Conservation (phyloP, 176 grass and related monocot species). For the Tuctoria greenei region DNA sequence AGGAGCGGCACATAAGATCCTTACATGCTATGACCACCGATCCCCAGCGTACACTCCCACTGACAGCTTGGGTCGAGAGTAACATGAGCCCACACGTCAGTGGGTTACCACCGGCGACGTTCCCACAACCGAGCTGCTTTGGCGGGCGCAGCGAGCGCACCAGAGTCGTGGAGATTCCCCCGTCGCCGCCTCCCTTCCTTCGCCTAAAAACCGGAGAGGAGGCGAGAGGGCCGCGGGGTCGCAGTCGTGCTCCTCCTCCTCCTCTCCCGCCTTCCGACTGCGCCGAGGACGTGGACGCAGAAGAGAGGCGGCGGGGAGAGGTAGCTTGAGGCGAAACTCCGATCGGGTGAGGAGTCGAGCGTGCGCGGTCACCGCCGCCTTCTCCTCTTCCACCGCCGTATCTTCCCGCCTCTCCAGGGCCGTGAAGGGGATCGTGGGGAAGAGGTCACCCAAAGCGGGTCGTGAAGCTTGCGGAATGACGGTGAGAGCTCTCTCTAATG, state of each 20-base stretch:
- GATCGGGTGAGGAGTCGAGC: background rate
- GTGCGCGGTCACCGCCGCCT: background rate
- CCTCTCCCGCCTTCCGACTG: background rate
- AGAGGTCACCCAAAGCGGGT: background rate
- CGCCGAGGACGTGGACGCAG: background rate
- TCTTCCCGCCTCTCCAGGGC: background rate
- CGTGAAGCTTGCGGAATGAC: constrained; percentile 17
- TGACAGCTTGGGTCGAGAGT: background rate
- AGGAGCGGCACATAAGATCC: background rate
- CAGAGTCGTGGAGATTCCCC: background rate
- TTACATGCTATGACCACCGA: background rate
- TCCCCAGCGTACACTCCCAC: background rate
- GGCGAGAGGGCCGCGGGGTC: background rate
- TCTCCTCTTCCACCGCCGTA: background rate
- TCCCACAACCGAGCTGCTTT: background rate
- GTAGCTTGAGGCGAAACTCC: background rate
- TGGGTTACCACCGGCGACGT: fast-evolving
- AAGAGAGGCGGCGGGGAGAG: background rate
- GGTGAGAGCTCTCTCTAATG: constrained; percentile 7
- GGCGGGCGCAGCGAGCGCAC: constrained; percentile 1
- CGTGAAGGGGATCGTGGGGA: background rate
- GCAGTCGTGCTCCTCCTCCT: background rate
- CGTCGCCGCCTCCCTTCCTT: background rate
- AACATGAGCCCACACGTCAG: background rate
- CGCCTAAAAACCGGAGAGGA: background rate